Evolutionary conservation across 164 flowering plant species (phyloP), one percentile per base, ranked within the genome.

Genomic region (Kingdonia uniflora): DNA sequence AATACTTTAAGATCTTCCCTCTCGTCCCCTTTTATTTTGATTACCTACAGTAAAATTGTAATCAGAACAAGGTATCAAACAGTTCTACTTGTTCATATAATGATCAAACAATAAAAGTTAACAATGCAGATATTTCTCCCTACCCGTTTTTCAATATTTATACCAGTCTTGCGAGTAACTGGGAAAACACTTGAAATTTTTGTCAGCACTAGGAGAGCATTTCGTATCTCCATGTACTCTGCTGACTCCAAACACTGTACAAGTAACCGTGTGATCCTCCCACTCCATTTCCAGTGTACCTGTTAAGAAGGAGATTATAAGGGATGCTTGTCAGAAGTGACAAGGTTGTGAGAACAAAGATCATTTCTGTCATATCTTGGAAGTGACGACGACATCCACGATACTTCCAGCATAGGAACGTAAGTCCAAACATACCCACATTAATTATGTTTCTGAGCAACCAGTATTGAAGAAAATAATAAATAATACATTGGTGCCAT

Each of bases 211-310:
- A 89, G 80, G 35, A 94, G 84, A 53, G 97, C 90, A 79, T 94
- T 94, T 37, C 99, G 80, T 58, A 89, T 94, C 71, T 94, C 99
- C 97, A 89, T 85, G 65, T 85, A 89, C 62, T 94, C 99, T 33
- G 76, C 51, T 19, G 99, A 94, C 66, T 94, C 97, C 80, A 94
- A 65, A 70, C 99, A 94, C 61, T 89, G 97, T 53, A 89, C 83
- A 55, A 94, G 70, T 45, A 94, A 60, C 56, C 81, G 68, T 35
- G 97, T 89, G 55, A 94, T 89, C 69, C 95, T 75, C 57, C 78
- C 84, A 64, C 96, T 89, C 97, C 99, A 94, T 69, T 94, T 94
- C 97, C 99, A 94, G 63, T 94, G 99, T 21, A 94, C 99, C 99
- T 94, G 55, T 49, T 45, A 63, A 29, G 14, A 55, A 49, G 59